A percentile compares a stretch with the other conserved stretches of the same genome.
phyloP scores from a whole-genome alignment of 352 stramenopile genomes.

The Phytophthora ramorum region DNA sequence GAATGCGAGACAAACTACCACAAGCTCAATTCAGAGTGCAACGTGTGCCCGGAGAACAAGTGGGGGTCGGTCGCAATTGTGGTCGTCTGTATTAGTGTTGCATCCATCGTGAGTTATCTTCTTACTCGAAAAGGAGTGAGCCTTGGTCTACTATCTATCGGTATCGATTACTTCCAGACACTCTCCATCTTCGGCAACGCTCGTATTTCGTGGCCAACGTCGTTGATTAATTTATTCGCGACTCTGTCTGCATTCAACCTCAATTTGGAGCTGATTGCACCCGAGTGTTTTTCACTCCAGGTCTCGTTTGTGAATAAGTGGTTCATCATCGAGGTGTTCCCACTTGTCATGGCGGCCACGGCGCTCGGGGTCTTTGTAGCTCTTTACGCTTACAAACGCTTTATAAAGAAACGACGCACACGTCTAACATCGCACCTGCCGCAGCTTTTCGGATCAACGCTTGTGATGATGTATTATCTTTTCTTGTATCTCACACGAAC shows the following conservation, averaged over 20 bases:
- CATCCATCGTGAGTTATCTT: constrained; percentile 59
- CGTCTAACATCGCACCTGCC: constrained; percentile 70
- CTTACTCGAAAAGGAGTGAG: constrained; percentile 70
- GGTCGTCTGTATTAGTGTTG: constrained; percentile 55
- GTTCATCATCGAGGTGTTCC: constrained; percentile 67
- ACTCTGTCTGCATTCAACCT: constrained; percentile 84
- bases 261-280: constrained; percentile 84
- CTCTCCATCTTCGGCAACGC: constrained; percentile 83
- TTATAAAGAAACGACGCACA: constrained; percentile 55
- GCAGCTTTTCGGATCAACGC: constrained; percentile 70
- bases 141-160: constrained; percentile 78
- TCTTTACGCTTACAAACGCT: constrained; percentile 69
- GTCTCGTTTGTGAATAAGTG: constrained; percentile 82
- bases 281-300: constrained; percentile 80
- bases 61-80: constrained; percentile 64
- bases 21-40: constrained; percentile 72
- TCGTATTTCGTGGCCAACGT: constrained; percentile 69
- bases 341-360: constrained; percentile 47
- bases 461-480: constrained; percentile 88
- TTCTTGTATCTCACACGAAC: constrained; percentile 82
- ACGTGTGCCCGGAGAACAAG: constrained; percentile 56
- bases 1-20: constrained; percentile 56
- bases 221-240: constrained; percentile 68
- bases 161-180: constrained; percentile 90
- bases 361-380: constrained; percentile 56